phyloP scores from a whole-genome alignment of 2,329 filamentous ascomycete species.

The Tolypocladium cylindrosporum region DNA sequence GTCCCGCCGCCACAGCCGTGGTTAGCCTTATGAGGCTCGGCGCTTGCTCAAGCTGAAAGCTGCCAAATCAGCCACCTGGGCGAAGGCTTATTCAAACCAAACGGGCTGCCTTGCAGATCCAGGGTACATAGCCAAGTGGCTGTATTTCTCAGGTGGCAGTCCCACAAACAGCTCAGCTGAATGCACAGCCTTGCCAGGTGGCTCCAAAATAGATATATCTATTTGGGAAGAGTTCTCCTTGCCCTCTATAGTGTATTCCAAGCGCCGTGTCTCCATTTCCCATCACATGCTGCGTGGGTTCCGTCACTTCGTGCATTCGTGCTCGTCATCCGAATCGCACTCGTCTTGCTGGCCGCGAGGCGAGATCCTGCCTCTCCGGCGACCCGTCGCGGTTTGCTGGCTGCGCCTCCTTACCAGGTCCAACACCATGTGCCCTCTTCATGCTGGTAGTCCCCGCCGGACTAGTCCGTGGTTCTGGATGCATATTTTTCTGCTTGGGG shows the following conservation, averaged over 20 bases:
- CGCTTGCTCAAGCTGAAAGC: neutral
- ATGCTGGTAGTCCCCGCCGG: constrained; percentile 5
- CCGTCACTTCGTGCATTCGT: neutral
- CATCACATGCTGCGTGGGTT: neutral
- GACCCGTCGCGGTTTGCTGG: neutral
- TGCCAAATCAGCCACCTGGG: neutral
- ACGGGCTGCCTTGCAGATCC: neutral
- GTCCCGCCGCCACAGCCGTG: neutral
- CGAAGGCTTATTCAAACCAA: neutral
- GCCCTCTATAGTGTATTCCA: neutral
- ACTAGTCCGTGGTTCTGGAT: neutral
- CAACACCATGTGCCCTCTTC: constrained; percentile 14
- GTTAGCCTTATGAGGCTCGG: neutral
- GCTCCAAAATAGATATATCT: neutral
- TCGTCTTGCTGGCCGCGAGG: constrained; percentile 18
- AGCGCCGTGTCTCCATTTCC: neutral
- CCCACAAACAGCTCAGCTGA: neutral
- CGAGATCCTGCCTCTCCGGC: constrained; percentile 4
- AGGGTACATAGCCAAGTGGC: neutral
- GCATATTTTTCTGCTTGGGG: neutral
- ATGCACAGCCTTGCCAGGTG: neutral
- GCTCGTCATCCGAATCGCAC: constrained; percentile 17
- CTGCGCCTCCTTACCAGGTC: constrained; percentile 4
- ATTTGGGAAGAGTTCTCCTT: neutral
- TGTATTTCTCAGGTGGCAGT: neutral